These are phyloP conservation scores for Paramecium tetraurelia DNA, from an alignment of 73 alveolate species.

Conservation along the genomic window DNA sequence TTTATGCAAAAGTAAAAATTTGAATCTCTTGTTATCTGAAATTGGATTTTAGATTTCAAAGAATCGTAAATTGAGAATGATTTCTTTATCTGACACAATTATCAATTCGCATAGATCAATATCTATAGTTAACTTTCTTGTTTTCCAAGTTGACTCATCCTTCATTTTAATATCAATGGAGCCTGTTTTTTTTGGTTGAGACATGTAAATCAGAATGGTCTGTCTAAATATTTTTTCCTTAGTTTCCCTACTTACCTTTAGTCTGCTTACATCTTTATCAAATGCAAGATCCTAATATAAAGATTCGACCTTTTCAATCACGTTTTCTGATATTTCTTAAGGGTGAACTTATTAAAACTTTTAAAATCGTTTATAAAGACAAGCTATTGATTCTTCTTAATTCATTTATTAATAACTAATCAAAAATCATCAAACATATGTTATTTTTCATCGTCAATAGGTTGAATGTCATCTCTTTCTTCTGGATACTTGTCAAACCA, in stretches of 20 bases:
- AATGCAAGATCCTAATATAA: background rate
- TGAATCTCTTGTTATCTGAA: background rate
- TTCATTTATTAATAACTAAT: constrained; percentile 1
- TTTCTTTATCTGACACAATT: background rate
- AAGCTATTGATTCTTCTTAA: background rate
- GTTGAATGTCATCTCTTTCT: constrained; percentile 4
- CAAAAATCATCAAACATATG: constrained; percentile 35
- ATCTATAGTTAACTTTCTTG: background rate
- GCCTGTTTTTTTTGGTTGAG: background rate
- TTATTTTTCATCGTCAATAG: constrained; percentile 27
- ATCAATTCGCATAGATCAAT: background rate
- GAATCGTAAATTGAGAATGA: background rate
- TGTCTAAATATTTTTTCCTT: background rate
- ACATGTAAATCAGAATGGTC: background rate
- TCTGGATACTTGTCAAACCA: constrained; percentile 61
- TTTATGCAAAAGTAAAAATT: background rate
- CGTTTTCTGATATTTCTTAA: background rate
- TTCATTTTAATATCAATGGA: background rate
- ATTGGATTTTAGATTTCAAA: background rate
- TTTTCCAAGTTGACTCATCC: background rate
- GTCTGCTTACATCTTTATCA: background rate
- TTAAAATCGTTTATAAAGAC: background rate
- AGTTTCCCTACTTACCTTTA: background rate
- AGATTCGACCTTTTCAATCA: background rate
- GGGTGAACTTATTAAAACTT: background rate